Evolutionary conservation across 345 rosid genomes (phyloP), one percentile per base, ranked within the genome.

Genomic region (Linum trigynum): DNA sequence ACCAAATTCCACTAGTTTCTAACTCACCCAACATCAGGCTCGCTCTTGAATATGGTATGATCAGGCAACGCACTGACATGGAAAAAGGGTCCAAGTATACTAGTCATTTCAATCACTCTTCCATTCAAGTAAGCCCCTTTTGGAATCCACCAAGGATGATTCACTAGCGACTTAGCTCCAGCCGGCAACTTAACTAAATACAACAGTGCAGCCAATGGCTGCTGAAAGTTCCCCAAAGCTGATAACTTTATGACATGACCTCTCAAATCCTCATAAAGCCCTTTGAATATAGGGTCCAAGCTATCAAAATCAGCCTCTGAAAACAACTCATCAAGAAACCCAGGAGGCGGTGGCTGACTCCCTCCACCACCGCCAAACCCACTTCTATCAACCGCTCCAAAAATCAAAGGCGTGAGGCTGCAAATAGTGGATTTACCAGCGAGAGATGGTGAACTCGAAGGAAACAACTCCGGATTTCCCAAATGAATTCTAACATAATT

Each of bases 11-110:
- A 39, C 61, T 23, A 2, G 9, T n/a, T 3, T 37, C 38, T 6
- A 14, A 80, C 95, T 90, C 74, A 90, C 99, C 96, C 97, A 64
- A 94, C 92, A 78, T 94, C 99, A 38, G 97, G 99, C 68, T 83
- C 91, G 82, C 87, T 84, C 88, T 88, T 88, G 79, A 94, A 94
- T 61, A 82, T 83, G 38, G 83, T 59, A 35, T 80, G 80, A 82
- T 94, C 99, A 7, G 88, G 97, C 81, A 88, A 68, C 6, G 96
- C 92, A 64, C 99, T 94, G 15, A 90, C 87, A 73, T 88, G 97
- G 66, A 94, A 87, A 74, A 90, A 94, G 35, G 99, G 97, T 3
- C 97, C 99, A 65, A 94, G 77, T 79, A 94, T 88, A 74, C 99
- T 94, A 0, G 99, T 90, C 95, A 94, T 80, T 83, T 94, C 99